Conservation (phyloP, 345 rosid species). For the Citrus glauca region DNA sequence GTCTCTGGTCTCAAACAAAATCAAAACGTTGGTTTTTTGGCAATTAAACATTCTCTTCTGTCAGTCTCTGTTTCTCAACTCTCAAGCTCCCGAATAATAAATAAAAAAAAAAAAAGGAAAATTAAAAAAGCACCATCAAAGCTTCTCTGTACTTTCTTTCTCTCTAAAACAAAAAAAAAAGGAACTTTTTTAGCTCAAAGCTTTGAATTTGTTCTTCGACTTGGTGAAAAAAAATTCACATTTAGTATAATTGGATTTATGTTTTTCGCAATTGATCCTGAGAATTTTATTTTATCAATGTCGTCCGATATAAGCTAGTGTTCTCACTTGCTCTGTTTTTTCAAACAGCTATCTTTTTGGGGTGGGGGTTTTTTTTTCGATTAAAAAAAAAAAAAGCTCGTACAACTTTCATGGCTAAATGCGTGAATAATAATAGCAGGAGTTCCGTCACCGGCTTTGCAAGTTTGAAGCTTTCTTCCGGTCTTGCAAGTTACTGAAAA, state of each 20-base stretch:
- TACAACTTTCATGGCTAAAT: conserved; percentile 18
- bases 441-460: conserved; percentile 9
- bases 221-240: background rate
- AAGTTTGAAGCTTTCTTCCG: conserved; percentile 11
- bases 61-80: background rate
- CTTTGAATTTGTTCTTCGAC: conserved; percentile 3
- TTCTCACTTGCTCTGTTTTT: background rate
- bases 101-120: too few relatives aligned
- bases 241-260: background rate
- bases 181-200: conserved; percentile 6
- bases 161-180: background rate
- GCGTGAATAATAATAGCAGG: conserved; percentile 8
- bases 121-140: background rate
- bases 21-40: conserved; percentile 1
- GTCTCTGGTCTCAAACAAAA: background rate
- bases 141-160: conserved; percentile 1
- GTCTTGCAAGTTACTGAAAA: background rate
- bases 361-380: background rate
- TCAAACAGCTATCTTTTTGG: background rate
- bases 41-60: background rate
- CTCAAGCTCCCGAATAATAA: background rate
- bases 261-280: background rate
- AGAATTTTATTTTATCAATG: conserved; percentile 41
- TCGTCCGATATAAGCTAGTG: conserved; percentile 85
- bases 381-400: background rate